A percentile compares a stretch with the other conserved stretches of the same genome.
These are phyloP conservation scores for Naganishia liquefaciens DNA, from an alignment of 1,284 basidiomycete species.

Conservation along the genomic window DNA sequence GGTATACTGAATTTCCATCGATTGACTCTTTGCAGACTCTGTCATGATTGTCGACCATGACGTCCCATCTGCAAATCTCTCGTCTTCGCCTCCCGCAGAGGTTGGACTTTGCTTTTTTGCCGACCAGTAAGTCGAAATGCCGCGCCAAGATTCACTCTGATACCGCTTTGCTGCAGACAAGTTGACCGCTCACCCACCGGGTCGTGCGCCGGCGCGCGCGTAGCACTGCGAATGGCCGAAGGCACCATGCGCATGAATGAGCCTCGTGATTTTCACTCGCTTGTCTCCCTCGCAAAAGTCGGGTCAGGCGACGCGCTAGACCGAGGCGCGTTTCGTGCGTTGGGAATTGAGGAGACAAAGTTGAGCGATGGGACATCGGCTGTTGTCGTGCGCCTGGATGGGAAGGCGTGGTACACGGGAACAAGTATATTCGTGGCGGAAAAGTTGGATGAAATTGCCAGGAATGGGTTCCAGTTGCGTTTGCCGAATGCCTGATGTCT, in stretches of 20 bases:
- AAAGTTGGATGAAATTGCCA: background rate
- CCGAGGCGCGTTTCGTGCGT: conserved; percentile 5
- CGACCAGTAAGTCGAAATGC: conserved; percentile 3
- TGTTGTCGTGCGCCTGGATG: conserved; percentile 8
- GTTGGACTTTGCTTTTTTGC: conserved; percentile 9
- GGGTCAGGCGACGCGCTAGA: background rate
- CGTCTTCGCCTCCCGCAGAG: background rate
- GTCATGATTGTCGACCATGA: conserved; percentile 12
- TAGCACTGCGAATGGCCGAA: background rate
- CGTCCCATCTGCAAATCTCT: background rate
- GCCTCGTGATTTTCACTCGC: conserved; percentile 10
- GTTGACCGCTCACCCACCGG: conserved; percentile 6
- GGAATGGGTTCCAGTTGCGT: background rate
- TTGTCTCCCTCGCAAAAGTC: conserved; percentile 1
- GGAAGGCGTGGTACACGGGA: conserved; percentile 15
- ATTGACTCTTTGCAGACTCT: background rate
- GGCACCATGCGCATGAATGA: background rate
- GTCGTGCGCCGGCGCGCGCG: conserved; percentile 2
- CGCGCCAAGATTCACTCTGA: too few relatives aligned
- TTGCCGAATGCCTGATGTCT: background rate
- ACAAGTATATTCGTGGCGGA: conserved; percentile 6
- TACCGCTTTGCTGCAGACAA: background rate
- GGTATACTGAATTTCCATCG: too few relatives aligned
- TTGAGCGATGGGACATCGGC: conserved; percentile 5
- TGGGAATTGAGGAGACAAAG: background rate